These are phyloP conservation scores for Xanthoparmelia taractica DNA, from an alignment of 495 filamentous ascomycete genomes.

Conservation along the genomic window DNA sequence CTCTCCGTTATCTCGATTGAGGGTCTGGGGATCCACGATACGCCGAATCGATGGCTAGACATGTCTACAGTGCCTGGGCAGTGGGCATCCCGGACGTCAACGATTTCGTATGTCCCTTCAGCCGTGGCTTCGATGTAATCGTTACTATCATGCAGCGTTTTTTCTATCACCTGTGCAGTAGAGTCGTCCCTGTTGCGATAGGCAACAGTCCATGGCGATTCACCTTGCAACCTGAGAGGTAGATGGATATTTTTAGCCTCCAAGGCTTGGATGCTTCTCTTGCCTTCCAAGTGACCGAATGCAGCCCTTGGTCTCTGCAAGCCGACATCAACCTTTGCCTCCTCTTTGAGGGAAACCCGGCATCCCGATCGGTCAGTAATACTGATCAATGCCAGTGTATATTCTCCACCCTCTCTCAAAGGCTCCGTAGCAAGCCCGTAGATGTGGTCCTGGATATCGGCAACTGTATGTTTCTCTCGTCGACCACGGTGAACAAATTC, in stretches of 20 bases:
- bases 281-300: conserved; percentile 76
- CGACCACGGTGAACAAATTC: conserved; percentile 88
- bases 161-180: conserved; percentile 37
- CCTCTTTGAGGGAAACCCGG: conserved; percentile 72
- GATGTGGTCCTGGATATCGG: conserved; percentile 49
- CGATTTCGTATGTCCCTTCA: conserved; percentile 69
- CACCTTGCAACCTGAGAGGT: conserved; percentile 74
- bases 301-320: conserved; percentile 76
- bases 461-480: conserved; percentile 57
- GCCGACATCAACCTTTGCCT: conserved; percentile 72
- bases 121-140: conserved; percentile 56
- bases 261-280: conserved; percentile 61
- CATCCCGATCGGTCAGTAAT: conserved; percentile 82
- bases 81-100: conserved; percentile 62
- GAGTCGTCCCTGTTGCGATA: conserved; percentile 58
- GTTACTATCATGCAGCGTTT: conserved; percentile 55
- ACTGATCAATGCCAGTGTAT: conserved; percentile 70
- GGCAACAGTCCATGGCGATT: conserved; percentile 69
- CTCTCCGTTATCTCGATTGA: conserved; percentile 59
- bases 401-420: conserved; percentile 74
- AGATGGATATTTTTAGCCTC: conserved; percentile 64
- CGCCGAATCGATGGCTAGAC: conserved; percentile 61
- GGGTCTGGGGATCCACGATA: conserved; percentile 78
- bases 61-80: conserved; percentile 76
- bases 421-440: conserved; percentile 66